These are phyloP conservation scores for Salix brachista DNA, from an alignment of 345 rosid genomes.

Conservation along the genomic window DNA sequence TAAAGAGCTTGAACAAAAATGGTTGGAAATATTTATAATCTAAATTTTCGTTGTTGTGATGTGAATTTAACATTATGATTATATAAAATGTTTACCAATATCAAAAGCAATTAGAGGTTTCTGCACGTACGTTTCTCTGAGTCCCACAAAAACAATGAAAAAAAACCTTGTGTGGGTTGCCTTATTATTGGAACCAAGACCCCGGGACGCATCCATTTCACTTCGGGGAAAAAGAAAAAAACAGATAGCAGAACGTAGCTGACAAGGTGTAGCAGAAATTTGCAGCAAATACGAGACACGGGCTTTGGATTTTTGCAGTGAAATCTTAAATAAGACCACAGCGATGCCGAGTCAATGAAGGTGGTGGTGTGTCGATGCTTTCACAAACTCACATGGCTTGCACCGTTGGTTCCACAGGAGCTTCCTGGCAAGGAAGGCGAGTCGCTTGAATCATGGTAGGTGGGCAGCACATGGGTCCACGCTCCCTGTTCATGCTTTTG, in stretches of 20 bases:
- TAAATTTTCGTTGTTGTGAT: too few relatives aligned
- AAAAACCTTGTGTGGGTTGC: conserved; percentile 4
- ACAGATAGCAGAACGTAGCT: conserved; percentile 19
- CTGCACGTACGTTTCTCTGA: background rate
- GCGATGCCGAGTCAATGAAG: conserved; percentile 6
- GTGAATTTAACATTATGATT: too few relatives aligned
- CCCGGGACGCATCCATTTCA: background rate
- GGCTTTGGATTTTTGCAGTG: conserved; percentile 14
- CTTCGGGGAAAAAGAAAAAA: conserved; percentile 9
- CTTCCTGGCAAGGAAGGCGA: background rate
- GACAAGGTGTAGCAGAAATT: conserved; percentile 19
- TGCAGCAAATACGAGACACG: conserved; percentile 29
- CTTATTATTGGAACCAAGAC: conserved; percentile 18
- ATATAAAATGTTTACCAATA: too few relatives aligned
- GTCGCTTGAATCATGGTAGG: conserved; percentile 22
- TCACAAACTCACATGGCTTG: conserved; percentile 26
- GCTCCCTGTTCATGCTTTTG: background rate
- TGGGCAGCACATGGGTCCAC: conserved; percentile 39
- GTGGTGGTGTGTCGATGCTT: background rate
- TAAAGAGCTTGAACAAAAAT: too few relatives aligned
- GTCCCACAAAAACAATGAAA: background rate
- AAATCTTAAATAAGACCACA: background rate
- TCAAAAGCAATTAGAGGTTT: background rate
- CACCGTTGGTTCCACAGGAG: conserved; percentile 16
- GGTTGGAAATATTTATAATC: too few relatives aligned